Evolutionary conservation across 1,284 basidiomycete genomes (phyloP).

Genomic region (Sporisorium sorghi): DNA sequence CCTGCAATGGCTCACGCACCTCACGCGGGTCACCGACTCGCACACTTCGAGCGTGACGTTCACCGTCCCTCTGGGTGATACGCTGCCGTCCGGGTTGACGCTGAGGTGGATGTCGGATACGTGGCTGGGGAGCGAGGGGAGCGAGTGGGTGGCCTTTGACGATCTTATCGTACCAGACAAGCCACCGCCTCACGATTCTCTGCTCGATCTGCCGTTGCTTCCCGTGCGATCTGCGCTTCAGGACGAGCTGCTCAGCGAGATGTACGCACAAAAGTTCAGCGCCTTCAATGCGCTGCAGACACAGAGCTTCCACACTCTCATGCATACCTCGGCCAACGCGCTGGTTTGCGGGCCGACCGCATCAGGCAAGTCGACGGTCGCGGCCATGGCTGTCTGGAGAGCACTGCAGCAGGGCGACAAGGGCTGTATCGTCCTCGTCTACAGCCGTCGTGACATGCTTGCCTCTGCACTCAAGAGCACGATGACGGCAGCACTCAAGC

Average conservation of each 20-base stretch:
- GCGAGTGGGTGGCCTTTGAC: slow-evolving; percentile 77
- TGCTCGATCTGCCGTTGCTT: slow-evolving; percentile 86
- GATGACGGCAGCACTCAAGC: slow-evolving; percentile 23
- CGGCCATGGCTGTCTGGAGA: slow-evolving; percentile 37
- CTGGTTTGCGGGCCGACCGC: slow-evolving; percentile 85
- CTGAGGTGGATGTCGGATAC: slow-evolving; percentile 86
- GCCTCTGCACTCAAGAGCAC: slow-evolving; percentile 19
- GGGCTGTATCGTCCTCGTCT: slow-evolving; percentile 23
- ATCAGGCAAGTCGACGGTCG: slow-evolving; percentile 84
- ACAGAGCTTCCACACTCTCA: slow-evolving; percentile 86
- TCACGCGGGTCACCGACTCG: slow-evolving; percentile 61
- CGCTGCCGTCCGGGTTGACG: slow-evolving; percentile 31
- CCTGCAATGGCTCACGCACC: slow-evolving; percentile 77
- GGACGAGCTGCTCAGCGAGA: slow-evolving; percentile 47
- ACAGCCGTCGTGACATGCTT: slow-evolving; percentile 26
- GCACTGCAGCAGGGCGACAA: slow-evolving; percentile 19
- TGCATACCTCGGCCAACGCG: slow-evolving; percentile 79
- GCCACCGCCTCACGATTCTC: slow-evolving; percentile 77
- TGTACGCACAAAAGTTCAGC: slow-evolving; percentile 70
- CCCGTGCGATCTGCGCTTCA: slow-evolving; percentile 72
- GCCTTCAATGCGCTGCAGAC: slow-evolving; percentile 89
- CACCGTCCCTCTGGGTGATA: slow-evolving; percentile 71
- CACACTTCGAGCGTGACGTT: slow-evolving; percentile 70
- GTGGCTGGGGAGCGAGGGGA: slow-evolving; percentile 92
- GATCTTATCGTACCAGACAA: slow-evolving; percentile 80